Conservation (phyloP, 768 basidiomycete genomes). For the Boletus reticuloceps region DNA sequence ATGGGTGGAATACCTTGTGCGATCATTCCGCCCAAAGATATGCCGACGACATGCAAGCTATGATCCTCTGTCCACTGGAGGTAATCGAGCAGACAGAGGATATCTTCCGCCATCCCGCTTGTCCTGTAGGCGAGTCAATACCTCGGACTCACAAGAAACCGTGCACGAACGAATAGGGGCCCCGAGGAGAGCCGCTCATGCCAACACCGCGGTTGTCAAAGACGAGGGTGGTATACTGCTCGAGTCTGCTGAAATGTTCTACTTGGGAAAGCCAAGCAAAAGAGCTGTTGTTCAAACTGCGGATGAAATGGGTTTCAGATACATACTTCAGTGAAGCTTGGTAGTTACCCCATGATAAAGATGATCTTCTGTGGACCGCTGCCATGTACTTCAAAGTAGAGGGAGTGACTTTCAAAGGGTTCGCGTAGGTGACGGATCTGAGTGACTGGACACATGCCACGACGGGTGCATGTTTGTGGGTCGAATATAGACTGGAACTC, state of each 20-base stretch:
- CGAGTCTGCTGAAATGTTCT: conserved; percentile 52
- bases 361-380: conserved; percentile 60
- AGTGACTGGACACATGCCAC: conserved; percentile 74
- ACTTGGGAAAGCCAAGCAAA: conserved; percentile 69
- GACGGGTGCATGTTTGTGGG: conserved; percentile 57
- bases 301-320: conserved; percentile 3
- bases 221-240: conserved; percentile 60
- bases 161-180: conserved; percentile 68
- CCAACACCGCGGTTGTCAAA: conserved; percentile 89
- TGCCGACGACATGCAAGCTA: conserved; percentile 67
- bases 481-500: conserved; percentile 51
- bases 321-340: neutral
- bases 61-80: conserved; percentile 66
- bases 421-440: conserved; percentile 44
- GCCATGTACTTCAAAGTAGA: conserved; percentile 82
- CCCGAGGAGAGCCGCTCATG: conserved; percentile 64
- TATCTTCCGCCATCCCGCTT: conserved; percentile 75
- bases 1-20: conserved; percentile 52
- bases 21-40: conserved; percentile 84
- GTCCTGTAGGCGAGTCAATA: conserved; percentile 43
- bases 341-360: conserved; percentile 68
- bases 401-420: conserved; percentile 61
- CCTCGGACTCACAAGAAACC: neutral
- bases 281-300: conserved; percentile 57
- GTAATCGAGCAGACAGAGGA: conserved; percentile 61